Conservation (phyloP, 2,329 filamentous ascomycete species). For the Botrytis deweyae region DNA sequence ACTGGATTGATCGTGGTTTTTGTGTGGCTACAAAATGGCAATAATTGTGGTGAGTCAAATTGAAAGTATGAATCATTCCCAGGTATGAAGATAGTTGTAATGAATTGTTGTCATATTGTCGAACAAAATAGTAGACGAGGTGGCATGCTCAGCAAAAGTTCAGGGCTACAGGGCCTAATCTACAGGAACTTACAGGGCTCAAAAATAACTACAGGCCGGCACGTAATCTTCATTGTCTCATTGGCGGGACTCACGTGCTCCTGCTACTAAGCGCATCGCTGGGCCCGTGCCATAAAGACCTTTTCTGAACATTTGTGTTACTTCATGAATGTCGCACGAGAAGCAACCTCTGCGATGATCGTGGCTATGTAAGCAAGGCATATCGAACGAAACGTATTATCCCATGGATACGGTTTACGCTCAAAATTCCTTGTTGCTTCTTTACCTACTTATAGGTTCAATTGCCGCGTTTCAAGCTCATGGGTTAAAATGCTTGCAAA, state of each 20-base stretch:
- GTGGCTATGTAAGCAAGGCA: slow-evolving; percentile 8
- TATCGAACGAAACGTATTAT: not conserved
- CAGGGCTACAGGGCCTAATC: not conserved
- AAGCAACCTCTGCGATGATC: not conserved
- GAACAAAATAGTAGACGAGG: not conserved
- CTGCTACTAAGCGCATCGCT: not conserved
- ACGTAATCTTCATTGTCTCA: not conserved
- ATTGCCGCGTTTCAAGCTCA: not conserved
- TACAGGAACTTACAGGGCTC: not conserved
- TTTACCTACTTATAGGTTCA: not conserved
- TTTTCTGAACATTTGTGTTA: not conserved
- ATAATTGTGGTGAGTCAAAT: not conserved
- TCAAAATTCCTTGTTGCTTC: not conserved
- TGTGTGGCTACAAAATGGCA: not conserved
- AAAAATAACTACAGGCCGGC: not conserved
- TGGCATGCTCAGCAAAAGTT: not conserved
- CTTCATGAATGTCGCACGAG: not conserved
- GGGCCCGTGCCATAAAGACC: not conserved
- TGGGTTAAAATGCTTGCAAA: slow-evolving; percentile 3
- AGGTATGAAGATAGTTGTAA: not conserved
- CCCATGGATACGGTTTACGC: not conserved
- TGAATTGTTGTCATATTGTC: not conserved
- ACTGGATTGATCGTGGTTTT: no score
- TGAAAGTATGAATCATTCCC: not conserved
- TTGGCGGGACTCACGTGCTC: not conserved